Base-by-base conservation (phyloP, 345 rosid genomes). In the Conringia planisiliqua region DNA sequence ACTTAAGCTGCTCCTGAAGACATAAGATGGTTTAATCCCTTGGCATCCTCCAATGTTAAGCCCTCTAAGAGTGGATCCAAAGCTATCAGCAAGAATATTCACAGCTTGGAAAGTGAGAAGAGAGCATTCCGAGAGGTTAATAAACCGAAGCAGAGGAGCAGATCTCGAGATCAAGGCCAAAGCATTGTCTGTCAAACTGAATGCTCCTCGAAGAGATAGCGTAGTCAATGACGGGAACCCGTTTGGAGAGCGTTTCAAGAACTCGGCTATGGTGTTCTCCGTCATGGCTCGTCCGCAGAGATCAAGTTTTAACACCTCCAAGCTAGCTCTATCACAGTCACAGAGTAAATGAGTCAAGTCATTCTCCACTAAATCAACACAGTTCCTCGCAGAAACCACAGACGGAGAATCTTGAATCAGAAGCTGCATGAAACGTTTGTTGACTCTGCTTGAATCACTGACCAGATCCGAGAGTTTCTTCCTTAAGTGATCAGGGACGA, bases 21-120 rank as follows among this genome's bases (percentile, higher is more conserved):
- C 76, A 60, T 17, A 1, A 71, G 60, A 59, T 29, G 65, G 74
- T 43, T 81, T 72, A 16, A 87, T 73, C 62, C 76, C 64, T 26
- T 73, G 82, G 48, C 91, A 87, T 12, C 82, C 83, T 71, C 76
- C 91, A 16, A 82, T 72, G 48, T 78, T 75, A 30, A 87, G 83
- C 62, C 81, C 91, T 52, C 48, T 83, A 68, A 87, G 81, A 30
- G 85, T 77, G 14, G 61, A 62, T 30, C 69, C 59, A 3, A 75
- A 74, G 16, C 3, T 11, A 47, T 47, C 62, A 48, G 83, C 76
- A 24, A 87, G 67, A 72, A 27, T 30, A 38, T 20, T 66, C 35
- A 87, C 55, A 30, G 86, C 83, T 5, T 6, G 9, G 26, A 38
- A 71, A 27, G 85, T 83, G 44, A 85, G 84, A 68, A 79, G 76